These are phyloP conservation scores for Taxillus chinensis DNA, from an alignment of 164 flowering plant genomes.

Conservation along the genomic window DNA sequence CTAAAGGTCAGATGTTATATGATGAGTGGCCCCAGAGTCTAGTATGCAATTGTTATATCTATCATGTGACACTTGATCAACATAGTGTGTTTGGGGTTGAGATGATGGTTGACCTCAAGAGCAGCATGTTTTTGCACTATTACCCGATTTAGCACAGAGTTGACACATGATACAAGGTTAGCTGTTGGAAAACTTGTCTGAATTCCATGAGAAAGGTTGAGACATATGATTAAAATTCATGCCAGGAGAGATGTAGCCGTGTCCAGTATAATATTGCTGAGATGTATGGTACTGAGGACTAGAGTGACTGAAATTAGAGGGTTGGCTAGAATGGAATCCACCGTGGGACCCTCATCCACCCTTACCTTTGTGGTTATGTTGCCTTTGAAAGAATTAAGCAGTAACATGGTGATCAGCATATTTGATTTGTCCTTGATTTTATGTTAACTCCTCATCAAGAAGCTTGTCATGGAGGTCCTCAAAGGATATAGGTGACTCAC, in stretches of 20 bases:
- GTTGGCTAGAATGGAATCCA: not conserved
- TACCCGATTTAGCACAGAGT: constrained; percentile 3
- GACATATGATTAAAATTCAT: no score
- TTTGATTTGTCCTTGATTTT: no score
- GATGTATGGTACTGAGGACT: not conserved
- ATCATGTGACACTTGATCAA: not conserved
- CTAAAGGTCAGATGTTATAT: constrained; percentile 4
- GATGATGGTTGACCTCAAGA: not conserved
- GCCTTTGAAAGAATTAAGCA: constrained; percentile 3
- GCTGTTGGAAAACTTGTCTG: no score
- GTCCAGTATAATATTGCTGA: not conserved
- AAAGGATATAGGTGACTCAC: no score
- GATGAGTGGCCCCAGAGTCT: constrained; percentile 7
- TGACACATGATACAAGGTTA: constrained; percentile 2
- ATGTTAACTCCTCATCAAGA: constrained; percentile 7
- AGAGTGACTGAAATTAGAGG: constrained; percentile 1
- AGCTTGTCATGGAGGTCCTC: constrained; percentile 7
- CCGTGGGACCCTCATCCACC: not conserved
- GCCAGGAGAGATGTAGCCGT: no score
- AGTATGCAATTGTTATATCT: not conserved
- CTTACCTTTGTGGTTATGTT: not conserved
- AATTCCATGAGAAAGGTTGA: not conserved
- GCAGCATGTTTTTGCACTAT: constrained; percentile 4
- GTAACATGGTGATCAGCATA: no score
- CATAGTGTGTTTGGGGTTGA: not conserved